Evolutionary conservation across 495 filamentous ascomycete genomes (phyloP), one percentile per base, ranked within the genome.

Genomic region (Penicillium arizonense): DNA sequence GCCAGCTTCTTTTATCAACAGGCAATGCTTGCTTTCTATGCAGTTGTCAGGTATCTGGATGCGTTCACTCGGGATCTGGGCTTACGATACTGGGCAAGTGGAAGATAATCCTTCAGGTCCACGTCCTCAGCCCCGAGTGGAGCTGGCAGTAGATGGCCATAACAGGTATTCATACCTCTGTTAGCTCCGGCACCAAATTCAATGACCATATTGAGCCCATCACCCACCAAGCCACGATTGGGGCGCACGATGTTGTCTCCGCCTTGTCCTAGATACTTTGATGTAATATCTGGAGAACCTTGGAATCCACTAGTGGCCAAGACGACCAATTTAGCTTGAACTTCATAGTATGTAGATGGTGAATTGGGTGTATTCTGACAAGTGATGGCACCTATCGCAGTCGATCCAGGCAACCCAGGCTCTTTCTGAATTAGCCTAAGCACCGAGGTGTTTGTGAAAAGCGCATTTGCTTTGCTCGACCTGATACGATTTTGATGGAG

Each of bases 231-330:
- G 21, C 63, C 63, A 26, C 35, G 51, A 18, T 64, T 67, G 0
- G 64, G 64, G n/a, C 64, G 61, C 2, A 67, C 57, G 35, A 67
- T 57, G 18, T 67, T 64, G 16, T 64, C 61, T 11, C 50, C 64
- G 2, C 61, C 64, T n/a, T 56, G 51, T 24, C 53, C 56, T 4
- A 64, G 35, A 21, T 67, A 55, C 12, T 34, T 43, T 3, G 64
- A 57, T 34, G 50, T 62, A 38, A 67, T 23, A 11, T 30, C 24
- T 1, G 56, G 37, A 9, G 50, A 56, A 0, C 64, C 61, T 35
- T 67, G 64, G 51, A 67, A 64, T 0, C 64, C 64, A 13, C 64
- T 58, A 2, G 64, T 67, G 6, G 61, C 61, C 13, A 67, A 26
- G 37, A 67, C 61, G 2, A 67, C 64, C 0, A 47, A 18, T 30